Evolutionary conservation across 257 asterid species (phyloP).

Genomic region (Solanum pennellii): DNA sequence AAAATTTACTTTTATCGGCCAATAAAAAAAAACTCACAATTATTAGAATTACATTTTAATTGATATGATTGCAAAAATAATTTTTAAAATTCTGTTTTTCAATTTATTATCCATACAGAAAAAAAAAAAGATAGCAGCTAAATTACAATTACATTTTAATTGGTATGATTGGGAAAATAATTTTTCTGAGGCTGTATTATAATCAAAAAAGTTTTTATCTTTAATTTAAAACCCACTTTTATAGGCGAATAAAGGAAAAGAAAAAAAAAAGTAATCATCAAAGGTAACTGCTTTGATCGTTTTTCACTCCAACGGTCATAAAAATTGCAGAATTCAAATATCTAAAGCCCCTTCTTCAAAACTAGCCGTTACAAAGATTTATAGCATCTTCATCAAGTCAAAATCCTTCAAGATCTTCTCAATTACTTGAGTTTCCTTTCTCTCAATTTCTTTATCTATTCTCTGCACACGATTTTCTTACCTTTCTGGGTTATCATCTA

Average conservation of each 20-base stretch:
- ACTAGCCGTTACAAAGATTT: slow-evolving; percentile 60
- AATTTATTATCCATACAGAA: no score
- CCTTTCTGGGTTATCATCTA: slow-evolving; percentile 3
- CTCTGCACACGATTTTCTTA: neutral
- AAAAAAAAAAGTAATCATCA: neutral
- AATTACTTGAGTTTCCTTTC: slow-evolving; percentile 15
- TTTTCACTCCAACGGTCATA: slow-evolving; percentile 44
- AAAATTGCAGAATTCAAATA: slow-evolving; percentile 13
- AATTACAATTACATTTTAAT: no score
- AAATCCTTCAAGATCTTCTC: slow-evolving; percentile 12
- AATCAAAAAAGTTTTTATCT: neutral
- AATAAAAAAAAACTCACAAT: neutral
- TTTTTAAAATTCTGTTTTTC: no score
- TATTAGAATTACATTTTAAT: no score
- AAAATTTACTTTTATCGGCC: neutral
- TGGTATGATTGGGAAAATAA: no score
- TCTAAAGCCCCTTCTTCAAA: neutral
- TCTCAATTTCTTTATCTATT: neutral
- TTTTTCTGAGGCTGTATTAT: no score
- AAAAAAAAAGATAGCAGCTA: no score
- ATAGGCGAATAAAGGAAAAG: no score
- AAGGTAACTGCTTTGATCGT: neutral
- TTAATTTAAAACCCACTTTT: no score
- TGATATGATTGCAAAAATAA: no score
- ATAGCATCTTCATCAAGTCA: slow-evolving; percentile 17